These are phyloP conservation scores for Claviceps maximensis DNA, from an alignment of 2,329 filamentous ascomycete genomes.

Conservation along the genomic window DNA sequence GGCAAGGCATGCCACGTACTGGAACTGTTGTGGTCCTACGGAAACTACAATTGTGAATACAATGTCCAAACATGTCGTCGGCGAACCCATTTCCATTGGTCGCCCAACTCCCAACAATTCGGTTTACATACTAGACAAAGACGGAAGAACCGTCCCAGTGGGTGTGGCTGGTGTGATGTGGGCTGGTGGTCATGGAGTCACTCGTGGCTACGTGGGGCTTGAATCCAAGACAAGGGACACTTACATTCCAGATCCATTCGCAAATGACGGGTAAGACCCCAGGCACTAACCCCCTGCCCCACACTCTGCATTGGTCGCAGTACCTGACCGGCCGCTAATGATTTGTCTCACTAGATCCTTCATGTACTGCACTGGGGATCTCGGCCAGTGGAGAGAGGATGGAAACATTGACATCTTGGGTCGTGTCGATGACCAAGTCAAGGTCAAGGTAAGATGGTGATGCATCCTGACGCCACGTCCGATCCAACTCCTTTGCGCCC, in stretches of 20 bases:
- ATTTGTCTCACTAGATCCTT: conserved; percentile 18
- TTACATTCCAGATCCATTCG: conserved; percentile 38
- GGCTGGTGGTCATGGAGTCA: conserved; percentile 42
- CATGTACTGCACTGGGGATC: conserved; percentile 50
- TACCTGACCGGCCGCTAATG: conserved; percentile 4
- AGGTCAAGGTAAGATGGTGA: conserved; percentile 34
- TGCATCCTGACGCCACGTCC: background rate
- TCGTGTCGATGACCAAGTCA: conserved; percentile 47
- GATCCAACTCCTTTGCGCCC: background rate
- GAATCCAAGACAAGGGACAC: conserved; percentile 34
- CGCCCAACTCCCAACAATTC: conserved; percentile 42
- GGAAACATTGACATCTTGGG: conserved; percentile 42
- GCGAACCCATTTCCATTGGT: conserved; percentile 37
- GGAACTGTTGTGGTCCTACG: conserved; percentile 46
- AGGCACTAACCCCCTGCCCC: background rate
- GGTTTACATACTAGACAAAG: conserved; percentile 39
- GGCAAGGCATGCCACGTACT: conserved; percentile 34
- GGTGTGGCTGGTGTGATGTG: conserved; percentile 41
- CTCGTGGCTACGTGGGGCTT: conserved; percentile 41
- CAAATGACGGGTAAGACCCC: conserved; percentile 32
- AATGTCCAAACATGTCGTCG: conserved; percentile 34
- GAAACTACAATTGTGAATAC: conserved; percentile 49
- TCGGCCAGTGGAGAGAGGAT: conserved; percentile 39
- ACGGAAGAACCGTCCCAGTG: conserved; percentile 27
- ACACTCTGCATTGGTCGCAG: conserved; percentile 1